These are phyloP conservation scores for Dimargaris xerosporica DNA, from an alignment of 192 early-diverging fungal species.

Conservation along the genomic window DNA sequence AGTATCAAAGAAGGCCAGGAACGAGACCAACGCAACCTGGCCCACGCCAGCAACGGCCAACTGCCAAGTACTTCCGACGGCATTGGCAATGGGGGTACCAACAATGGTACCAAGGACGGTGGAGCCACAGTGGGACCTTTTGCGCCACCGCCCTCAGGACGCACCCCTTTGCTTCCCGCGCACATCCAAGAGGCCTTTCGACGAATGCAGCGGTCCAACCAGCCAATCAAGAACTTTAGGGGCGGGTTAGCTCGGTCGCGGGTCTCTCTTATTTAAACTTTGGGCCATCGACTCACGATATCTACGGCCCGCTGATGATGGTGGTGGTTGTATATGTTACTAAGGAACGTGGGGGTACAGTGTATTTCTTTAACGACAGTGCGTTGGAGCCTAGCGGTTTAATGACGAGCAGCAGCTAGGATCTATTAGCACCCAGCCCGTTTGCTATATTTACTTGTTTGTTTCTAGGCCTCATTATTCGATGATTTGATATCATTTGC, in stretches of 20 bases:
- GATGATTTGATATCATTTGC: too few relatives aligned
- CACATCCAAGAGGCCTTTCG: slow-evolving; percentile 94
- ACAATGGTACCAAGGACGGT: slow-evolving; percentile 10
- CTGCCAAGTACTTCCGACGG: slow-evolving; percentile 13
- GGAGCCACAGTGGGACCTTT: slow-evolving; percentile 44
- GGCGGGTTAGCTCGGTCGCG: slow-evolving; percentile 57
- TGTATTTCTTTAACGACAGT: too few relatives aligned
- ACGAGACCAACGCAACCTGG: slow-evolving; percentile 13
- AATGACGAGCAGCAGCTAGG: too few relatives aligned
- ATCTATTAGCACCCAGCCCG: too few relatives aligned
- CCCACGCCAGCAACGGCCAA: slow-evolving; percentile 6
- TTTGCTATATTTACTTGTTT: too few relatives aligned
- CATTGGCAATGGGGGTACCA: slow-evolving; percentile 19
- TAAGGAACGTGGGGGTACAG: too few relatives aligned
- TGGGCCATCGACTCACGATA: neutral
- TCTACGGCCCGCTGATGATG: too few relatives aligned
- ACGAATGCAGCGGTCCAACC: slow-evolving; percentile 54
- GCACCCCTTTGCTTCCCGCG: slow-evolving; percentile 60
- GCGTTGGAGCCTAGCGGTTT: too few relatives aligned
- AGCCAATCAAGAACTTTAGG: slow-evolving; percentile 61
- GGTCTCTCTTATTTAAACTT: slow-evolving; percentile 47
- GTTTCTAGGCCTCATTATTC: too few relatives aligned
- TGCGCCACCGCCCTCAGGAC: slow-evolving; percentile 57
- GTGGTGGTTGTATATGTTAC: too few relatives aligned
- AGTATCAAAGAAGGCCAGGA: slow-evolving; percentile 55